Evolutionary conservation across 257 asterid genomes (phyloP), one percentile per base, ranked within the genome.

Genomic region (Plantago elongata): DNA sequence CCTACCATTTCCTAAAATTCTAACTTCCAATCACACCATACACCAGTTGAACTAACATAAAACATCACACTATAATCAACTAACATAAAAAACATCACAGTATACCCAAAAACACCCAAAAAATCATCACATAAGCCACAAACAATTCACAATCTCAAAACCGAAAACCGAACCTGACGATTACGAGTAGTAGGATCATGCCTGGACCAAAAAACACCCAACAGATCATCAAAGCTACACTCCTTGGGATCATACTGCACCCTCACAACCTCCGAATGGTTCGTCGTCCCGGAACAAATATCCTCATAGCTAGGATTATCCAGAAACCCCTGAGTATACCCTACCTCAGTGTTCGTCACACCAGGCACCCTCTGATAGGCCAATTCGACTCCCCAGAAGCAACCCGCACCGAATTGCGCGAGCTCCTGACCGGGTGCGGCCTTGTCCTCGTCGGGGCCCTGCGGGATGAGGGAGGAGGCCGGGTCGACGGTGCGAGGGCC

Each of bases 321-420:
- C 51, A 76, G 34, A 64, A 64, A 73, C 11, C 97, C 99, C 45
- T 86, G 97, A 6, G 80, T 56, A 67, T 92, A 92, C 13, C 99
- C 99, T 0, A 86, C 99, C 68, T 89, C 99, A 1, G 96, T 92
- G 72, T 75, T 80, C 18, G 85, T 65, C 55, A 86, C 96, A 44
- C 99, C 99, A 0, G 95, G 83, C 55, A 87, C 88, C 68, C 99
- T 80, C 86, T 92, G 97, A 50, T 64, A 92, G 29, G 84, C 95
- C 69, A 92, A 81, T 76, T 92, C 99, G 54, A 85, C 91, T 9
- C 99, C 99, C 99, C 99, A 92, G 79, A 92, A 92, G 27, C 99
- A 92, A 9, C 99, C 97, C 13, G 90, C 88, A 42, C 97, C 97
- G 74, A 92, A 89, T 72, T 92, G 99, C 22, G 91, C 94, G 65